Conservation (phyloP, 164 flowering plant species). For the Annona cherimola region DNA sequence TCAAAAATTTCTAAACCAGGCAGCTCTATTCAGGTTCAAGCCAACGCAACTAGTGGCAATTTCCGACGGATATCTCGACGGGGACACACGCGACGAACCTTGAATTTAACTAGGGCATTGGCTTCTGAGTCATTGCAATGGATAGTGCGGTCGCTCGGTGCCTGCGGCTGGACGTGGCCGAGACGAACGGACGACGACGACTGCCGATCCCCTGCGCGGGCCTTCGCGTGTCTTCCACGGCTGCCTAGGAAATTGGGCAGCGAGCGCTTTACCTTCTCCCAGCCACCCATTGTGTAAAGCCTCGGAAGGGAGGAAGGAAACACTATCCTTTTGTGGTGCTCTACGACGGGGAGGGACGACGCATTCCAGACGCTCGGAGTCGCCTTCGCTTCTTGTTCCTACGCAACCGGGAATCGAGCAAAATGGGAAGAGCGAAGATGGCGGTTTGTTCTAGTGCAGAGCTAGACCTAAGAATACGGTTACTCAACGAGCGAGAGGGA, state of each 20-base stretch:
- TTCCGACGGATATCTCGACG: neutral
- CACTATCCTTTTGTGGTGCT: neutral
- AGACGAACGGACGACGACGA: slow-evolving; percentile 53
- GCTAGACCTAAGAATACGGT: neutral
- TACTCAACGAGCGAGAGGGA: neutral
- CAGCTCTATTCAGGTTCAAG: neutral
- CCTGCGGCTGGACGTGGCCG: slow-evolving; percentile 85
- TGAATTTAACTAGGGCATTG: slow-evolving; percentile 56
- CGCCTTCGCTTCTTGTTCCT: neutral
- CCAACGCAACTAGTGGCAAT: neutral
- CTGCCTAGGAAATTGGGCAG: slow-evolving; percentile 18
- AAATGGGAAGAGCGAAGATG: neutral
- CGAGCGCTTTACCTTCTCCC: slow-evolving; percentile 40
- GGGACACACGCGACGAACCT: slow-evolving; percentile 36
- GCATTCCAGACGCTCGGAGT: too few relatives aligned
- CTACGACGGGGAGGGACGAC: neutral
- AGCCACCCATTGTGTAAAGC: slow-evolving; percentile 27
- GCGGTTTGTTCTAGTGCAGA: neutral
- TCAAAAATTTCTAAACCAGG: too few relatives aligned
- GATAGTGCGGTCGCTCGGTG: slow-evolving; percentile 76
- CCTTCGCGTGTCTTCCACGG: neutral
- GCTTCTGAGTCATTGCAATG: slow-evolving; percentile 83
- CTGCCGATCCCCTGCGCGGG: slow-evolving; percentile 16
- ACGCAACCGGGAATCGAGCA: too few relatives aligned
- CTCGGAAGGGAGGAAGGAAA: neutral